These are phyloP conservation scores for Nigrospora sphaerica DNA, from an alignment of 2,329 filamentous ascomycete genomes.

Conservation along the genomic window DNA sequence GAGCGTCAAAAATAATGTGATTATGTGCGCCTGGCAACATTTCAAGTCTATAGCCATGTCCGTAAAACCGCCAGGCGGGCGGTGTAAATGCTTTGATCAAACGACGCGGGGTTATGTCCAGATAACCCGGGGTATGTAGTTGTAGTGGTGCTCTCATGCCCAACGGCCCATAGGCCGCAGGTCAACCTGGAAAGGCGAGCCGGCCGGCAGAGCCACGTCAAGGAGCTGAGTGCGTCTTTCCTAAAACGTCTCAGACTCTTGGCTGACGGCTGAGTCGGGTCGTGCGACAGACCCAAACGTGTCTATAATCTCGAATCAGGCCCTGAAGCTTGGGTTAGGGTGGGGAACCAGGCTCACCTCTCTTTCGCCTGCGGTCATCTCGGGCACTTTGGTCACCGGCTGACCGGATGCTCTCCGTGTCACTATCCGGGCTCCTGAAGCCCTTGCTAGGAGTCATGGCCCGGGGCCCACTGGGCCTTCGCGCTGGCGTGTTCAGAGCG, in stretches of 20 bases:
- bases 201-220: slow-evolving; percentile 14
- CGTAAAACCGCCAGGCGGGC: too few relatives aligned
- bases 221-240: slow-evolving; percentile 18
- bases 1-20: too few relatives aligned
- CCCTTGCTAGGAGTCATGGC: slow-evolving; percentile 53
- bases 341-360: slow-evolving; percentile 36
- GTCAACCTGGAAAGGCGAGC: slow-evolving; percentile 21
- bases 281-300: slow-evolving; percentile 43
- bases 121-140: too few relatives aligned
- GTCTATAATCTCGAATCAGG: slow-evolving; percentile 24
- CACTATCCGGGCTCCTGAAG: slow-evolving; percentile 34
- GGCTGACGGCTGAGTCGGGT: slow-evolving; percentile 27
- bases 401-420: slow-evolving; percentile 20
- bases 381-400: slow-evolving; percentile 2
- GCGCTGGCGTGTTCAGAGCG: slow-evolving; percentile 42
- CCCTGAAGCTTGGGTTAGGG: too few relatives aligned
- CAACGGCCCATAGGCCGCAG: slow-evolving; percentile 8
- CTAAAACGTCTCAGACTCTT: slow-evolving; percentile 49
- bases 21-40: too few relatives aligned
- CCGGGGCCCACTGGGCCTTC: slow-evolving; percentile 50
- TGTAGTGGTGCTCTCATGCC: too few relatives aligned
- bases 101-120: too few relatives aligned
- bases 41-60: too few relatives aligned
- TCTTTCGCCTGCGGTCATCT: slow-evolving; percentile 44
- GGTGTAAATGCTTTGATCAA: too few relatives aligned